Evolutionary conservation across 257 asterid species (phyloP), one percentile per base, ranked within the genome.

Genomic region (Nicotiana obtusifolia): DNA sequence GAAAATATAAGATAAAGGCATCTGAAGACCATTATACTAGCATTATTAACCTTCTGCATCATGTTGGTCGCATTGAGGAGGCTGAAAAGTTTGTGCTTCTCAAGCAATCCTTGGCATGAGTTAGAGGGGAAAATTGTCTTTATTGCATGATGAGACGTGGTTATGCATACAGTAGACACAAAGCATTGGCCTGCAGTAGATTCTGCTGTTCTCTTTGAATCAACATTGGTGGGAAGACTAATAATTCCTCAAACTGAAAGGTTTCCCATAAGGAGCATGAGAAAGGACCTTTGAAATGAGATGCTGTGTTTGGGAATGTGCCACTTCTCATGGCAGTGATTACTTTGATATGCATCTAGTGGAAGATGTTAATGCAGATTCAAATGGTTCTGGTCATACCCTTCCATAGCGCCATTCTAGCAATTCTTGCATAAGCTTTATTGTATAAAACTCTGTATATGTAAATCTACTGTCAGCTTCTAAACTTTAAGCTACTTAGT

Each of bases 1-100:
- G 76, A 65, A 87, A 84, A 64, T 94, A 89, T 76, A 89, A 91
- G 75, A 85, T 96, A 35, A 81, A 83, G 82, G 93, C 97, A 60
- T 85, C 95, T 14, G 90, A 88, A 76, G 97, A 93, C 66, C 97
- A 94, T 87, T 96, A 89, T 83, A 66, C 88, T 14, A 86, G 83
- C 91, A 86, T 96, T 54, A 84, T 92, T 6, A 64, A 80, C 57
- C 91, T 96, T 83, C 89, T 96, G 28, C 86, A 68, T 41, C 85
- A 80, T 82, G 85, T 76, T 52, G 98, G 95, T 65, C 93, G 84
- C 49, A 67, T 30, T 8, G 88, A 91, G 82, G 95, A 91, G 89
- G 98, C 98, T 67, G 87, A 94, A 81, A 89, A 77, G 14, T 93
- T 87, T 81, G 64, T 81, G 31, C 86, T 84, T 44, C 84, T 92